A percentile compares a stretch with the other conserved stretches of the same genome.
These are phyloP conservation scores for Pugionium cornutum DNA, from an alignment of 345 rosid species.

Conservation along the genomic window DNA sequence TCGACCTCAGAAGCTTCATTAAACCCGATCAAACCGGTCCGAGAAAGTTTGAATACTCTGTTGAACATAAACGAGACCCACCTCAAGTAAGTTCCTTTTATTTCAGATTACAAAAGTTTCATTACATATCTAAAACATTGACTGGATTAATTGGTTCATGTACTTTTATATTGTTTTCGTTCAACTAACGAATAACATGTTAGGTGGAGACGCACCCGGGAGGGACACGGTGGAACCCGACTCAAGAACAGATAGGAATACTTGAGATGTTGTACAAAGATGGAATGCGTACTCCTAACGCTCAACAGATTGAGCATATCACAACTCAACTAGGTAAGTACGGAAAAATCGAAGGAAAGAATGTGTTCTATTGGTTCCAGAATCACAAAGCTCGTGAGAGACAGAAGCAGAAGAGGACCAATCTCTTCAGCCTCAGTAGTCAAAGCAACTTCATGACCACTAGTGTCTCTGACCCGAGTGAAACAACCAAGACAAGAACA, in stretches of 20 bases:
- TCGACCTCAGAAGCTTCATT: too few relatives aligned
- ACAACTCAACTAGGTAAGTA: slow-evolving; percentile 65
- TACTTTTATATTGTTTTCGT: neutral
- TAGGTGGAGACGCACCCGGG: slow-evolving; percentile 92
- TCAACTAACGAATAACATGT: too few relatives aligned
- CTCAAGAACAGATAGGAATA: slow-evolving; percentile 90
- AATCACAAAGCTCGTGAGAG: slow-evolving; percentile 99
- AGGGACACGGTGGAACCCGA: slow-evolving; percentile 98
- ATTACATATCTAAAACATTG: neutral
- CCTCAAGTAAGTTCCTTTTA: slow-evolving; percentile 43
- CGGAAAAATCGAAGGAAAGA: too few relatives aligned
- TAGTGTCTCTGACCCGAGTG: slow-evolving; percentile 30
- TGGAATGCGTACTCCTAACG: slow-evolving; percentile 61
- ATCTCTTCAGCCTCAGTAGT: too few relatives aligned
- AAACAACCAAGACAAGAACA: slow-evolving; percentile 18
- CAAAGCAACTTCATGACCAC: slow-evolving; percentile 32
- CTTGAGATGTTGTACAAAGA: too few relatives aligned
- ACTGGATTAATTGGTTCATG: neutral
- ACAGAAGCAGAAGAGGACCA: slow-evolving; percentile 20
- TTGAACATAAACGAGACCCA: slow-evolving; percentile 49
- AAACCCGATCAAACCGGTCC: slow-evolving; percentile 62
- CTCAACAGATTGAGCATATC: slow-evolving; percentile 91
- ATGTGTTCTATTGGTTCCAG: slow-evolving; percentile 67
- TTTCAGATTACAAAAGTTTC: neutral
- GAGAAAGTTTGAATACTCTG: slow-evolving; percentile 42